Evolutionary conservation across 2,329 filamentous ascomycete species (phyloP).

Genomic region (Exophiala bonariae): DNA sequence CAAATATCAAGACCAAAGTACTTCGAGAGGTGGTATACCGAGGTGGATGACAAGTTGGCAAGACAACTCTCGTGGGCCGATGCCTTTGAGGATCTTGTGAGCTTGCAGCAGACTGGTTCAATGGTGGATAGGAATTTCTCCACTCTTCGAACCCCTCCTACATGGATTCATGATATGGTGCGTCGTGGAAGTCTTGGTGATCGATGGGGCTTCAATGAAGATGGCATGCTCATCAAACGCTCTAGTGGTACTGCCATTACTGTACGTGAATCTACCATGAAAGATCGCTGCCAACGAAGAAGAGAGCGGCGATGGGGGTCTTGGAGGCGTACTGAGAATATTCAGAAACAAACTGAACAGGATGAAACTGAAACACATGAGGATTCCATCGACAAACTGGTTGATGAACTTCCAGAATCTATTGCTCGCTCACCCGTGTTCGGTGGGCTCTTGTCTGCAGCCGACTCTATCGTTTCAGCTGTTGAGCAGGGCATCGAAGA

Average conservation of each 20-base stretch:
- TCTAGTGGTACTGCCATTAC: not conserved
- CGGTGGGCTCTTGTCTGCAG: conserved; percentile 15
- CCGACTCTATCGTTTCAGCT: conserved; percentile 15
- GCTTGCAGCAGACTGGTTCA: conserved; percentile 45
- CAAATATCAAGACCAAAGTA: conserved; percentile 20
- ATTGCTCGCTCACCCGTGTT: conserved; percentile 16
- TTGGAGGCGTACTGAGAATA: conserved; percentile 3
- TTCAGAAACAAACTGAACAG: not conserved
- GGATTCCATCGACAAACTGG: conserved; percentile 9
- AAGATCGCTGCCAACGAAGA: conserved; percentile 7
- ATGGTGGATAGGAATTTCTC: conserved; percentile 38
- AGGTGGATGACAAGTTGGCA: conserved; percentile 35
- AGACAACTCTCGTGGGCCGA: conserved; percentile 51
- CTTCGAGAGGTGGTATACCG: conserved; percentile 23
- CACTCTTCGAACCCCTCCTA: conserved; percentile 30
- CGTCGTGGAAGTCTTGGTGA: conserved; percentile 43
- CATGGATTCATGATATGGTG: conserved; percentile 43
- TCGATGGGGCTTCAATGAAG: conserved; percentile 34
- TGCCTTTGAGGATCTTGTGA: conserved; percentile 61
- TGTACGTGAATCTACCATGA: not conserved
- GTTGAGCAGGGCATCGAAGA: conserved; percentile 11
- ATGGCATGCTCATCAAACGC: conserved; percentile 19
- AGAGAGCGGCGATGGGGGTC: conserved; percentile 12
- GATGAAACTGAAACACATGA: not conserved
- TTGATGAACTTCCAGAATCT: conserved; percentile 11